Conservation (phyloP, 1,139 yeast species). For the Taphrina wiesneri region DNA sequence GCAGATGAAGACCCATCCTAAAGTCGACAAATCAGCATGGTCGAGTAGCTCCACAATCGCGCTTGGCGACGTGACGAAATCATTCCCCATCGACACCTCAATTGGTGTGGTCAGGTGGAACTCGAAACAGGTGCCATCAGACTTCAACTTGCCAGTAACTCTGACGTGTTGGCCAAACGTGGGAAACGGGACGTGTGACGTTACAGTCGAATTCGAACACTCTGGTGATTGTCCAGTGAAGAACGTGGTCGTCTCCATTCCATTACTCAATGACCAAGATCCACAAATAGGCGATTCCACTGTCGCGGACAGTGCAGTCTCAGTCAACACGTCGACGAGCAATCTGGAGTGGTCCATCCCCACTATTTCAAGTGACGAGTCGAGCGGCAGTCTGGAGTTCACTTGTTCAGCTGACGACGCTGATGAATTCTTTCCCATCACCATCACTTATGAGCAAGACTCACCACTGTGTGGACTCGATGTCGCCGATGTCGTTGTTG, state of each 20-base stretch:
- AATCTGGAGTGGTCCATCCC: slow-evolving; percentile 49
- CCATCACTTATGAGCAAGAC: slow-evolving; percentile 54
- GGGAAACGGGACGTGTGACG: slow-evolving; percentile 48
- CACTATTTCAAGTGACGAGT: slow-evolving; percentile 46
- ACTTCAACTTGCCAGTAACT: slow-evolving; percentile 62
- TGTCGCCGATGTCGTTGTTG: slow-evolving; percentile 46
- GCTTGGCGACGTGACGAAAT: slow-evolving; percentile 71
- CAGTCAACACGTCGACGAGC: slow-evolving; percentile 43
- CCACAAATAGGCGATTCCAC: slow-evolving; percentile 53
- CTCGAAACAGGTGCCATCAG: slow-evolving; percentile 52
- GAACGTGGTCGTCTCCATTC: slow-evolving; percentile 65
- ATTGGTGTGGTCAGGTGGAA: slow-evolving; percentile 93
- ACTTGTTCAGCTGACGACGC: slow-evolving; percentile 76
- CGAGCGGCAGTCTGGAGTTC: slow-evolving; percentile 79
- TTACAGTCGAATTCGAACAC: slow-evolving; percentile 86
- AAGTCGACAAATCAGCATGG: slow-evolving; percentile 79
- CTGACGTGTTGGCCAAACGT: slow-evolving; percentile 84
- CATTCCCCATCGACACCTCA: slow-evolving; percentile 91
- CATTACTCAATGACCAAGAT: slow-evolving; percentile 50
- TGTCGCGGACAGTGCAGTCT: slow-evolving; percentile 44
- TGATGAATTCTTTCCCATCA: slow-evolving; percentile 77
- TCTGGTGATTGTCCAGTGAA: slow-evolving; percentile 54
- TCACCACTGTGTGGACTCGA: slow-evolving; percentile 53
- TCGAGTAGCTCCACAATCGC: slow-evolving; percentile 60
- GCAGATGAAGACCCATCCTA: slow-evolving; percentile 93